phyloP scores from a whole-genome alignment of 805 yeast species.

The Lipomyces spencermartinsiae region DNA sequence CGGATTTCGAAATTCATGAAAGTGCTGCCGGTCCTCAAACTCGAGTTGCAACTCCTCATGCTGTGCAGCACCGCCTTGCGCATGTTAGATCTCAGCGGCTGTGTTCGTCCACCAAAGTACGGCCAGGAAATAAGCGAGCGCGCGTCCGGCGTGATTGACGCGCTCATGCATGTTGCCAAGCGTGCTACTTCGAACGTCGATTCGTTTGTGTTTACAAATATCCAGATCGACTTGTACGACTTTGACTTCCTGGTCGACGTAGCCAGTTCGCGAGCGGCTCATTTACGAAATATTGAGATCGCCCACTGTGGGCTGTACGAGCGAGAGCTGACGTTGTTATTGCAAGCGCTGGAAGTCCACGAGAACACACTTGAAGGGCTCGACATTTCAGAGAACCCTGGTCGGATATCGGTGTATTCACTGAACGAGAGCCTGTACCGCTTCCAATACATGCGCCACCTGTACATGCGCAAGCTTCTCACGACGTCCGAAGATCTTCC shows the following conservation, averaged over 20 bases:
- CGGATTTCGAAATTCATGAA: conserved; percentile 36
- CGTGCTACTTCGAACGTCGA: conserved; percentile 35
- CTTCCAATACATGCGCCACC: conserved; percentile 33
- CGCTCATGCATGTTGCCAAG: conserved; percentile 36
- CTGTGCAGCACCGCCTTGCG: conserved; percentile 35
- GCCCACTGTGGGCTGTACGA: conserved; percentile 40
- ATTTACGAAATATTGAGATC: conserved; percentile 35
- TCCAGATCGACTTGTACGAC: conserved; percentile 30
- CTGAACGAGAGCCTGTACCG: conserved; percentile 36
- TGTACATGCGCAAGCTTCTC: conserved; percentile 29
- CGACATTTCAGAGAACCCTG: conserved; percentile 41
- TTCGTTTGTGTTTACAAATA: conserved; percentile 36
- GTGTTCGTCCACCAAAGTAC: conserved; percentile 19
- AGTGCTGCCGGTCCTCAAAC: conserved; percentile 27
- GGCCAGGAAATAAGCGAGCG: conserved; percentile 10
- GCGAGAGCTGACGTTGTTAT: conserved; percentile 38
- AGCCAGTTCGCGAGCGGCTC: conserved; percentile 31
- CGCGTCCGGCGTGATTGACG: conserved; percentile 36
- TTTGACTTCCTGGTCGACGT: conserved; percentile 37
- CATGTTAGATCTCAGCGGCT: conserved; percentile 32
- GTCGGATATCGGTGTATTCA: conserved; percentile 36
- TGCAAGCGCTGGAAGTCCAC: conserved; percentile 40
- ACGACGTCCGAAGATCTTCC: conserved; percentile 37
- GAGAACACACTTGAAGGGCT: conserved; percentile 38
- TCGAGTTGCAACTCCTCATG: conserved; percentile 37